Evolutionary conservation across 495 filamentous ascomycete species (phyloP).

Genomic region (Evernia prunastri): DNA sequence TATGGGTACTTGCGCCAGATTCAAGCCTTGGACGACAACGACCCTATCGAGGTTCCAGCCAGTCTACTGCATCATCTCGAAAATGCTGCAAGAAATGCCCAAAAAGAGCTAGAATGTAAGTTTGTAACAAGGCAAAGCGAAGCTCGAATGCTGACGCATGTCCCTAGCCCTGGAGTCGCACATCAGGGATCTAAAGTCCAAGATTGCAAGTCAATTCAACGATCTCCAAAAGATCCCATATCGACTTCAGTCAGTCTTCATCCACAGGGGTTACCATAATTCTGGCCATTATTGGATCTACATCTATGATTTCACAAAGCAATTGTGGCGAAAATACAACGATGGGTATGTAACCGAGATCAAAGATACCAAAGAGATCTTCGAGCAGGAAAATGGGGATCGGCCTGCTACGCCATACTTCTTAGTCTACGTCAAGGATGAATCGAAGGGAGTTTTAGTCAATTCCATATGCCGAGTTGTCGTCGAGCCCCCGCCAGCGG

Average conservation of each 20-base stretch:
- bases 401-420: conserved; percentile 72
- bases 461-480: conserved; percentile 51
- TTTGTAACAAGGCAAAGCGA: neutral
- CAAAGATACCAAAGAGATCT: conserved; percentile 55
- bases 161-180: conserved; percentile 39
- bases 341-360: conserved; percentile 73
- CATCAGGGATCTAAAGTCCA: conserved; percentile 43
- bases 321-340: conserved; percentile 91
- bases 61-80: conserved; percentile 32
- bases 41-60: conserved; percentile 31
- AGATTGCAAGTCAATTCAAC: conserved; percentile 58
- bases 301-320: conserved; percentile 77
- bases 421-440: conserved; percentile 72
- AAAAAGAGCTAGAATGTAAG: conserved; percentile 39
- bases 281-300: conserved; percentile 97
- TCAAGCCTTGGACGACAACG: conserved; percentile 28
- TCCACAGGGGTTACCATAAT: conserved; percentile 64
- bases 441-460: conserved; percentile 54
- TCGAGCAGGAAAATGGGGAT: conserved; percentile 53
- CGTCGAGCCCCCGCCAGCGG: conserved; percentile 25
- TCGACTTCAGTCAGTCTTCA: conserved; percentile 84
- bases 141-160: neutral
- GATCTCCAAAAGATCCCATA: conserved; percentile 58
- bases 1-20: conserved; percentile 28
- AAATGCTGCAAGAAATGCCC: conserved; percentile 31